Base-by-base conservation (phyloP, 345 rosid species). In the Bruguiera gymnorhiza region DNA sequence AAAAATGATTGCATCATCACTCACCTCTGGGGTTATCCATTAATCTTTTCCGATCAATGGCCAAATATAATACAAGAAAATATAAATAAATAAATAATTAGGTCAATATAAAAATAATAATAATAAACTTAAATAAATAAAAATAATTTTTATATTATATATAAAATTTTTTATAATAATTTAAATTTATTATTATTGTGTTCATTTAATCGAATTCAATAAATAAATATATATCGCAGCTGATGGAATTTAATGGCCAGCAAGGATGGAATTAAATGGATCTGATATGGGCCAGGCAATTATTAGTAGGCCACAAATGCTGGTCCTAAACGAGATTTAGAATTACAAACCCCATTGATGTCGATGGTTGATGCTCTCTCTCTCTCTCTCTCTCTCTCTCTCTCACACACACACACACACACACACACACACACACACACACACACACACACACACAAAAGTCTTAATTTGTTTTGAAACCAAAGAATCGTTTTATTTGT, bases 281-380 rank as follows among this genome's bases (percentile, higher is more conserved):
- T 43, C 50, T 43, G 30, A 27, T 10, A 57, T 62, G 82, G 82
- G 76, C 77, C 88, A 82, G 60, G 65, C 71, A 81, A 82, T 80
- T 63, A 83, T 86, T 81, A 64, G 83, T 70, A 76, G 85, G 82
- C 21, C 83, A 13, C 0, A 20, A 27, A 6, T 37, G 65, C 43
- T 72, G 85, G 84, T 83, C 84, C 82, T 76, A 67, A 73, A 31
- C 60, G 21, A 62, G 73, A 76, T 66, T 73, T 76, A 43, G 30
- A 70, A 66, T 68, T 59, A 65, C 75, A 76, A 65, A 70, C 53
- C 34, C 65, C 57, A 31, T 48, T 64, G 86, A 79, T 2, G 15
- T 21, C 23, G 57, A 53, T 70, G 8, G 81, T 69, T 66, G 80
- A 68, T 73, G 24, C 59, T 19, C 53, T 43, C 13, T 1, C 30